A percentile compares a stretch with the other conserved stretches of the same genome.
Conservation (phyloP, 345 rosid genomes). For the Carallia pectinifolia region DNA sequence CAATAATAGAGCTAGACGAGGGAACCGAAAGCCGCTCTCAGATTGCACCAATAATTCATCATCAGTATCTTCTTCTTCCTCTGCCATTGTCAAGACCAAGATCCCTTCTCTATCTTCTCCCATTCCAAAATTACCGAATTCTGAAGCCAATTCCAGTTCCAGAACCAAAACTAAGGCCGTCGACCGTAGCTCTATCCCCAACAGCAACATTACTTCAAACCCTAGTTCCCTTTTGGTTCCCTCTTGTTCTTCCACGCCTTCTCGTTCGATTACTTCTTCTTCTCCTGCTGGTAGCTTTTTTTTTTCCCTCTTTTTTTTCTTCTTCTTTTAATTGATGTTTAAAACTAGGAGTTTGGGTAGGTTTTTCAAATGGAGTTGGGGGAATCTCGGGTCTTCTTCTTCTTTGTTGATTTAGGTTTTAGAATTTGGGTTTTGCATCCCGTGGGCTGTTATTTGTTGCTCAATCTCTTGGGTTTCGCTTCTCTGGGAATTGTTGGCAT, state of each 20-base stretch:
- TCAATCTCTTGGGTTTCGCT: too few species aligned
- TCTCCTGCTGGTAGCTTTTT: slow-evolving; percentile 18
- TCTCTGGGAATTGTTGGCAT: too few species aligned
- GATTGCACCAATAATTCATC: slow-evolving; percentile 42
- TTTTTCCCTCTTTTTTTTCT: not conserved
- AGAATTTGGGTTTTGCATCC: not conserved
- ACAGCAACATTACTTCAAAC: not conserved
- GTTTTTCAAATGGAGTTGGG: slow-evolving; percentile 10
- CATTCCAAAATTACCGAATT: not conserved
- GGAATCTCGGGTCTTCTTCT: too few species aligned
- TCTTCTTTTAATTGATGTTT: not conserved
- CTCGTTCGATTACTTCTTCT: not conserved
- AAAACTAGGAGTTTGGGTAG: not conserved
- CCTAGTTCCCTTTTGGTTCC: slow-evolving; percentile 8
- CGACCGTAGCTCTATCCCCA: not conserved
- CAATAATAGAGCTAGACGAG: not conserved
- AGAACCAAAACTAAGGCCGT: not conserved
- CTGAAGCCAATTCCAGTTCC: not conserved
- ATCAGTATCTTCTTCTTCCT: slow-evolving; percentile 3
- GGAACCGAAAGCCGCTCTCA: slow-evolving; percentile 29
- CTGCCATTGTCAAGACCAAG: slow-evolving; percentile 13
- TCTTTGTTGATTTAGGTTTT: not conserved
- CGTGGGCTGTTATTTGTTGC: too few species aligned
- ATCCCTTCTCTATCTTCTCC: not conserved
- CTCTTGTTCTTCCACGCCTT: slow-evolving; percentile 6